Conservation (phyloP, 75 land plant genomes). For the Azolla pinnata region DNA sequence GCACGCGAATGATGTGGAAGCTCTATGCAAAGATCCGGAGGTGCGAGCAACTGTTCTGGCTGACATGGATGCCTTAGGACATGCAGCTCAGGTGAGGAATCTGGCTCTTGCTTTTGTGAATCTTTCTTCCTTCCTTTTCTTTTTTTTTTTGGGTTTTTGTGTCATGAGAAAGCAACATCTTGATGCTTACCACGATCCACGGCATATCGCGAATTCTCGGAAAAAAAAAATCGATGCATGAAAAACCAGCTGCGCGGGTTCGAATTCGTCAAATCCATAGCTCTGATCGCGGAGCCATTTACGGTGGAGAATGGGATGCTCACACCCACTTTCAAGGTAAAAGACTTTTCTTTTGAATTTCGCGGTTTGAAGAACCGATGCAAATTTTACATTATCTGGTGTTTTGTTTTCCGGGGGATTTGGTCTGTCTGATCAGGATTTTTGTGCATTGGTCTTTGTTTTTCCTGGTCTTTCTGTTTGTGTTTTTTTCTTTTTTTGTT, state of each 20-base stretch:
- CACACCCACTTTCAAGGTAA: constrained; percentile 87
- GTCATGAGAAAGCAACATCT: neutral
- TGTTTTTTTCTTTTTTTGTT: constrained; percentile 11
- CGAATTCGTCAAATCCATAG: constrained; percentile 82
- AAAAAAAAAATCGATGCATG: no score
- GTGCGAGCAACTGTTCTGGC: constrained; percentile 64
- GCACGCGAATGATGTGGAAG: constrained; percentile 48
- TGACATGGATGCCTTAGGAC: constrained; percentile 79
- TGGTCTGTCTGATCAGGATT: neutral
- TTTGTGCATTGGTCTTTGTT: neutral
- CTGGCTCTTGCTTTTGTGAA: neutral
- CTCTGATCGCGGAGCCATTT: constrained; percentile 68
- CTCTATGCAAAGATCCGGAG: constrained; percentile 57
- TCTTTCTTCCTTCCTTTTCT: no score
- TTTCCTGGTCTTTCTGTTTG: neutral
- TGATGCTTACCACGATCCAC: no score
- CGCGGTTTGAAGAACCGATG: no score
- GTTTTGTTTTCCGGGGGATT: no score
- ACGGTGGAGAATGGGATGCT: constrained; percentile 80
- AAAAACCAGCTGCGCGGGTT: constrained; percentile 69
- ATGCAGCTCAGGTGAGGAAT: constrained; percentile 49
- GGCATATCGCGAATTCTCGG: no score
- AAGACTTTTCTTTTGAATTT: constrained; percentile 2
- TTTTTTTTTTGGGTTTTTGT: no score
- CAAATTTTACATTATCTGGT: no score